Evolutionary conservation across 768 basidiomycete species (phyloP).

Genomic region (Peribolospora baueri): DNA sequence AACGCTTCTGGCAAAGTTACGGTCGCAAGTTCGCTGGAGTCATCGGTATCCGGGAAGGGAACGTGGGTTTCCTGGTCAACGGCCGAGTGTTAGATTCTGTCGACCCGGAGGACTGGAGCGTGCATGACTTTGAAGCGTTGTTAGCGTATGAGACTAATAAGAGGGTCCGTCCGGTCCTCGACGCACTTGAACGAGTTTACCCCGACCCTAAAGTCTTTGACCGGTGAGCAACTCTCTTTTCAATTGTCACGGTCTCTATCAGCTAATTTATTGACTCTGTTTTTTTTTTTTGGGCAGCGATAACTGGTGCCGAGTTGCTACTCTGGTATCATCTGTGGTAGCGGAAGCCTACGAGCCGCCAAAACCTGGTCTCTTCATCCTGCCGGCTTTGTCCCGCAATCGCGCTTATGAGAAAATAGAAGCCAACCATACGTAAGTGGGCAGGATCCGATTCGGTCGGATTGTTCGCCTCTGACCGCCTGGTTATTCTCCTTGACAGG

Average conservation of each 20-base stretch:
- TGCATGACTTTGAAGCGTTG: slow-evolving; percentile 30
- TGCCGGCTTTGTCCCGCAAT: slow-evolving; percentile 34
- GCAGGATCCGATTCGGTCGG: not conserved
- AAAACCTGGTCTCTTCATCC: slow-evolving; percentile 17
- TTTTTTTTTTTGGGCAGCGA: not conserved
- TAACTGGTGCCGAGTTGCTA: slow-evolving; percentile 35
- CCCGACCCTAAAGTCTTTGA: slow-evolving; percentile 23
- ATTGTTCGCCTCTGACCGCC: not conserved
- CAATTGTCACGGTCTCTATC: not conserved
- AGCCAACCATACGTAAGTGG: slow-evolving; percentile 38
- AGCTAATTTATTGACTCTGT: not conserved
- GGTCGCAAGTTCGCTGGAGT: slow-evolving; percentile 26
- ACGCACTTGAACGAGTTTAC: slow-evolving; percentile 35
- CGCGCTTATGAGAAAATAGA: slow-evolving; percentile 37
- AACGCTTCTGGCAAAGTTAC: slow-evolving; percentile 21
- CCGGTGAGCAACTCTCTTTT: slow-evolving; percentile 20
- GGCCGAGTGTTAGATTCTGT: slow-evolving; percentile 38
- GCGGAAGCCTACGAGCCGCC: slow-evolving; percentile 31
- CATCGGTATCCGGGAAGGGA: slow-evolving; percentile 31
- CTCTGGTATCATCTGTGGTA: slow-evolving; percentile 45
- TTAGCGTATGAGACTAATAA: slow-evolving; percentile 48
- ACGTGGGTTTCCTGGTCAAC: slow-evolving; percentile 46
- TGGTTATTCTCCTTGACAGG: slow-evolving; percentile 21
- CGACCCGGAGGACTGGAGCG: not conserved
- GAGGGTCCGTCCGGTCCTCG: slow-evolving; percentile 41